Evolutionary conservation across 2,329 filamentous ascomycete genomes (phyloP).

Genomic region (Aspergillus piperis): DNA sequence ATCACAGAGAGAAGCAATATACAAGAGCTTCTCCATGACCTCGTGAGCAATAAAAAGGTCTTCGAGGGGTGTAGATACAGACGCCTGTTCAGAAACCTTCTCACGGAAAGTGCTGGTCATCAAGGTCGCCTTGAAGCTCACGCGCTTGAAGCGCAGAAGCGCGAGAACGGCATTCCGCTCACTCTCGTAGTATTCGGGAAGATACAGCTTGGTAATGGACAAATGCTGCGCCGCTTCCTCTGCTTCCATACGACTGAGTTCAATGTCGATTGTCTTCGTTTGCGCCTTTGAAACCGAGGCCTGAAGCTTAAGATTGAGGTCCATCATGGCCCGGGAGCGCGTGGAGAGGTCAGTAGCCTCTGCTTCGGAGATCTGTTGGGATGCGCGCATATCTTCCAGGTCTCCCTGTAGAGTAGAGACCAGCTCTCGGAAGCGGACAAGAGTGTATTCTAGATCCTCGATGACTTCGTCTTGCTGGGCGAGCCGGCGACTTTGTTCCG

Average conservation of each 20-base stretch:
- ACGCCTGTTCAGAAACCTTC: slow-evolving; percentile 66
- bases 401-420: slow-evolving; percentile 83
- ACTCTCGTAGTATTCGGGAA: slow-evolving; percentile 78
- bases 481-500: slow-evolving; percentile 74
- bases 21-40: slow-evolving; percentile 80
- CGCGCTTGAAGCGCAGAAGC: slow-evolving; percentile 80
- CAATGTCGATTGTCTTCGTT: slow-evolving; percentile 89
- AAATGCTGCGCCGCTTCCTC: slow-evolving; percentile 88
- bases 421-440: slow-evolving; percentile 84
- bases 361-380: slow-evolving; percentile 86
- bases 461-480: slow-evolving; percentile 76
- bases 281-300: slow-evolving; percentile 87
- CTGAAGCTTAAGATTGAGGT: slow-evolving; percentile 92
- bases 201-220: slow-evolving; percentile 82
- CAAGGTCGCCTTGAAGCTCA: slow-evolving; percentile 83
- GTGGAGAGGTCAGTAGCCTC: slow-evolving; percentile 88
- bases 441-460: slow-evolving; percentile 86
- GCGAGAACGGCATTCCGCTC: slow-evolving; percentile 87
- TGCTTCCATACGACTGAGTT: slow-evolving; percentile 81
- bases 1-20: slow-evolving; percentile 79
- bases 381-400: slow-evolving; percentile 87
- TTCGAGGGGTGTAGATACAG: slow-evolving; percentile 68
- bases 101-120: slow-evolving; percentile 79
- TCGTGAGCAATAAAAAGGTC: slow-evolving; percentile 79
- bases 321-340: slow-evolving; percentile 91